Percentiles rank a stretch among this genome's conserved stretches.
Conservation (phyloP, 2,329 filamentous ascomycete species). For the Aspergillus udagawae region DNA sequence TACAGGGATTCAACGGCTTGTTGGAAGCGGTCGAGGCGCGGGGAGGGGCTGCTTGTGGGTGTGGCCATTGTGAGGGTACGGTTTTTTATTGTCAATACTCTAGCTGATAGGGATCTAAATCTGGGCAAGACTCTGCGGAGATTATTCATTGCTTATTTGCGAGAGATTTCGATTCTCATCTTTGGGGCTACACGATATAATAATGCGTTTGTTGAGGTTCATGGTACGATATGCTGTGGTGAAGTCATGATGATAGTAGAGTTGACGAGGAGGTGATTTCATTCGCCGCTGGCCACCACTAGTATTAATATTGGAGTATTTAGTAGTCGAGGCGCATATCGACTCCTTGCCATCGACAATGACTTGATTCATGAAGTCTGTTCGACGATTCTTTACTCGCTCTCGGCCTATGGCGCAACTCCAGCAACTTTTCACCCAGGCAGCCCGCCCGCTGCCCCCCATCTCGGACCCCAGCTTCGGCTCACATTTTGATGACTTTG, state of each 20-base stretch:
- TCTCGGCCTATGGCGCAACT: slow-evolving; percentile 24
- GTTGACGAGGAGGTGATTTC: slow-evolving; percentile 18
- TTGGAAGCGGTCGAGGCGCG: slow-evolving; percentile 29
- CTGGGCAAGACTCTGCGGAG: neutral
- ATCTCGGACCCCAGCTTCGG: slow-evolving; percentile 36
- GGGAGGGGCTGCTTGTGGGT: slow-evolving; percentile 16
- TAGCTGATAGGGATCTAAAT: neutral
- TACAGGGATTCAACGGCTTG: slow-evolving; percentile 40
- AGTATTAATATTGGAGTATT: neutral
- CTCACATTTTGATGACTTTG: slow-evolving; percentile 40
- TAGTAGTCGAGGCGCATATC: neutral
- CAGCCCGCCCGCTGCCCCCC: slow-evolving; percentile 34
- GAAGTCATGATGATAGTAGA: slow-evolving; percentile 30
- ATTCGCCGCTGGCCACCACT: slow-evolving; percentile 8
- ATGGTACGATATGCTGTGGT: slow-evolving; percentile 2
- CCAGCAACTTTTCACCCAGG: slow-evolving; percentile 31
- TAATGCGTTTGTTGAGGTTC: no score
- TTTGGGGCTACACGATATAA: neutral
- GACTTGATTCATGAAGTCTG: neutral
- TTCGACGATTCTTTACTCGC: neutral
- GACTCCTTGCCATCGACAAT: neutral
- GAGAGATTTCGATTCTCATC: neutral
- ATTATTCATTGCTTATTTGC: neutral
- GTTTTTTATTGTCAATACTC: neutral
- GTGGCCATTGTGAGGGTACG: neutral